Evolutionary conservation across 1,139 yeast species (phyloP), one percentile per base, ranked within the genome.

Genomic region (Taiozyma onychis): DNA sequence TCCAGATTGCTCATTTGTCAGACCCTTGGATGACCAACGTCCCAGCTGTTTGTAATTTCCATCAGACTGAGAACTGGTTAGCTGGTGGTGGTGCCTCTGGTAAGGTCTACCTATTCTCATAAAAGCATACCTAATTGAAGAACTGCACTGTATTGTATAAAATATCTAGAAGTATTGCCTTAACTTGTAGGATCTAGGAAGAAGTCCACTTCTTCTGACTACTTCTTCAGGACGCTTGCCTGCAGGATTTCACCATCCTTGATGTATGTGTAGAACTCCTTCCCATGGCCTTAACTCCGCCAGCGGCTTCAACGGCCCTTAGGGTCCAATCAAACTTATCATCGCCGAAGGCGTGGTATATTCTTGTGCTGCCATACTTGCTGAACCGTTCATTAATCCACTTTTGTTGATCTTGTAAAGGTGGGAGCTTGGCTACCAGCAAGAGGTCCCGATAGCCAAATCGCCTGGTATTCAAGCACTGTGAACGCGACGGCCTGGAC

Each of bases 21-120:
- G 83, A 79, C 46, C 75, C 70, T 41, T 59, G 72, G 43, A 79
- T 87, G 67, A 88, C 96, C 0, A 68, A 71, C 13, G 97, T 93
- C 1, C 98, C 98, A 2, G 97, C 98, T 0, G 97, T 88, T 1
- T 75, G 81, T 24, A 74, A 80, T 24, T 76, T 93, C 70, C 98
- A 93, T 66, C 96, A 93, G 3, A 78, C 87, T 1, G 77, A 84
- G 60, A 89, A 91, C 65, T 90, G 97, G 97, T 72, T 87, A 3
- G 90, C 81, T 1, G 99, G 98, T 3, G 98, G 96, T 9, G 87
- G 91, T 56, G 95, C 97, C 27, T 87, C 95, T 62, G 98, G 98
- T n/a, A 90, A 90, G 64, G 81, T 84, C 0, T 88, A 86, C 64
- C 66, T 90, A 50, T 85, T 58, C 39, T 21, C 48, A 26, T 53